Base-by-base conservation (phyloP, 306 rosid genomes). In the Prunus padus region DNA sequence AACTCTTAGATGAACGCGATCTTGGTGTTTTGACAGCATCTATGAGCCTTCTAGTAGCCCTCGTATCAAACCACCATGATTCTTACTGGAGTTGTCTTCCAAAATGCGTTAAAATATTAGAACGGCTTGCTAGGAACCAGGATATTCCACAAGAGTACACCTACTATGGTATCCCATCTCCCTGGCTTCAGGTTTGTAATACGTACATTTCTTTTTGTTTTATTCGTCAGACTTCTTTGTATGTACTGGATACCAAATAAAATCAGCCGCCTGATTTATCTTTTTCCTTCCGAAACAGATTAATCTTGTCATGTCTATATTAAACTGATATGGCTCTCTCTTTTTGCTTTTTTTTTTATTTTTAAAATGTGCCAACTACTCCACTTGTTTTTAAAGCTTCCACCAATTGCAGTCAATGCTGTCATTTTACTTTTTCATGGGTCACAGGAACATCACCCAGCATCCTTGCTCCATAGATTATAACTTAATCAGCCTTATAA, bases 141-240 rank as follows among this genome's bases (percentile, higher is more conserved):
- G 99, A 96, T 88, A 82, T 96, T 83, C 99, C 97, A 45, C 98
- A 90, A 80, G 99, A 96, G 84, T 96, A 96, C 83, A 96, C 98
- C 76, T 96, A 96, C 87, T 96, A 96, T 62, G 99, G 99, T 78
- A 96, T 96, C 82, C 99, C 99, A 84, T 96, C 99, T 81, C 99
- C 99, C 68, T 96, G 98, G 99, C 99, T 96, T 86, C 99, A 96
- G 98, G 99, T 92, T 85, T 85, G 90, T 90, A 55, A 77, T 72
- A 25, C 73, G 31, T 72, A 44, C 55, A 60, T 49, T 61, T 59
- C 44, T 59, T 51, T 76, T 55, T 66, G 18, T 76, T 66, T 18
- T 2, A 10, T 65, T 71, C 22, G 7, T 23, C 8, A 12, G 8
- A 40, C 65, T 65, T 51, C 59, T 74, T 82, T 85, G 70, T 79